These are phyloP conservation scores for Vitis amurensis DNA, from an alignment of 164 flowering plant species.

Conservation along the genomic window DNA sequence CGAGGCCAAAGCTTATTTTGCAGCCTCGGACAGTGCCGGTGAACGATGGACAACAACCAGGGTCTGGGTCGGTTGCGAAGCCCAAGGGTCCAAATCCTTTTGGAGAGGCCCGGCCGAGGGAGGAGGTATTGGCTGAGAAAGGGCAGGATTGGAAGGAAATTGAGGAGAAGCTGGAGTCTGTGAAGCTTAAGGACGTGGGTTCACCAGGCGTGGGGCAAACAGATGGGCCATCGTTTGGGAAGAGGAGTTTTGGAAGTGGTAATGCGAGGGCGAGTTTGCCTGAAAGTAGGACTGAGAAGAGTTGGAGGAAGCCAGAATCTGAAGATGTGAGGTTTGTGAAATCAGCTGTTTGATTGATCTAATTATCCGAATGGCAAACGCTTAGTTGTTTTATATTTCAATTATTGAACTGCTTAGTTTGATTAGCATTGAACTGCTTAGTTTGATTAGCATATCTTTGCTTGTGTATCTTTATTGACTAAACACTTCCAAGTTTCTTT, in stretches of 20 bases:
- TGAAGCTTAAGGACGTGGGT: conserved; percentile 62
- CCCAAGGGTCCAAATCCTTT: conserved; percentile 74
- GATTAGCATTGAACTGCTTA: no score
- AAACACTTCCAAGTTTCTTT: no score
- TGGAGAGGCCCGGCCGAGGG: conserved; percentile 97
- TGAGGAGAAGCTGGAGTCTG: conserved; percentile 73
- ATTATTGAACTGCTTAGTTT: no score
- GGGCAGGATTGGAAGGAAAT: conserved; percentile 95
- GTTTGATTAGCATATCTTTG: no score
- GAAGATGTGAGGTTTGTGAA: conserved; percentile 29
- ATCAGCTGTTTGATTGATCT: not conserved
- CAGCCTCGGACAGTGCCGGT: conserved; percentile 73
- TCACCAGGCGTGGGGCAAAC: conserved; percentile 10
- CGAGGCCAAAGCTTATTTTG: conserved; percentile 74
- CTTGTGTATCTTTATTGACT: no score
- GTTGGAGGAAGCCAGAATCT: conserved; percentile 71
- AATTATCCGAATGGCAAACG: not conserved
- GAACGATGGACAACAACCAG: conserved; percentile 28
- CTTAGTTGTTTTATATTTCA: no score
- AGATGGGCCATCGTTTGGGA: conserved; percentile 32
- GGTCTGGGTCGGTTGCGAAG: conserved; percentile 24
- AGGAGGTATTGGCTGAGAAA: conserved; percentile 87
- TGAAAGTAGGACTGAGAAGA: conserved; percentile 40
- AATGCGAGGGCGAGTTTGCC: conserved; percentile 29
- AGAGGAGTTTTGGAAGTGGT: conserved; percentile 47